Percentiles rank a stretch among this genome's conserved stretches.
Conservation (phyloP, 2,329 filamentous ascomycete species). For the Ceratocystis harringtonii region DNA sequence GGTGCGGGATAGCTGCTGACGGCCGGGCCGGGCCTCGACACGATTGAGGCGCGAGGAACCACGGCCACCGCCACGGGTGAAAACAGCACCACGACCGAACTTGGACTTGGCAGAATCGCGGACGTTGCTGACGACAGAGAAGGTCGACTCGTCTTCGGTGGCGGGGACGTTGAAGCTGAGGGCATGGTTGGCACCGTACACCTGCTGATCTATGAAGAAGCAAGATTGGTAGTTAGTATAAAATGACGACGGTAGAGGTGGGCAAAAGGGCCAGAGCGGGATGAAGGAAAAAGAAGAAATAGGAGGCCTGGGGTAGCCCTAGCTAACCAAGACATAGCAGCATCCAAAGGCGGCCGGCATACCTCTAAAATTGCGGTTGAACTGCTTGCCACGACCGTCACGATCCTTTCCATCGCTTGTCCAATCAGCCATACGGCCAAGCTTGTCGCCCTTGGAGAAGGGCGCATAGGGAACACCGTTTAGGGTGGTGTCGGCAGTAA, state of each 20-base stretch:
- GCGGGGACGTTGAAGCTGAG: conserved; percentile 80
- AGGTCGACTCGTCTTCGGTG: conserved; percentile 89
- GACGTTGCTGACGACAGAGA: conserved; percentile 94
- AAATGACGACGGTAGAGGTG: conserved; percentile 9
- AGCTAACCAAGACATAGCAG: neutral
- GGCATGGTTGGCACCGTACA: conserved; percentile 80
- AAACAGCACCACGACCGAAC: conserved; percentile 78
- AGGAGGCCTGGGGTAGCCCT: neutral
- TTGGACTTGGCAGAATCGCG: conserved; percentile 72
- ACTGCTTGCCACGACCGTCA: conserved; percentile 60
- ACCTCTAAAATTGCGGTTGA: conserved; percentile 91
- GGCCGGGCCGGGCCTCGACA: conserved; percentile 44
- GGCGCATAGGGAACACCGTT: conserved; percentile 94
- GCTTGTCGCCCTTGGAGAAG: conserved; percentile 96
- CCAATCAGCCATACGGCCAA: conserved; percentile 99
- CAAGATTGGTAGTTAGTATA: conserved; percentile 17
- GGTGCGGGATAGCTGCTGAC: conserved; percentile 52
- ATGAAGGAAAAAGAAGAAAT: neutral
- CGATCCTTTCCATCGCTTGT: conserved; percentile 79
- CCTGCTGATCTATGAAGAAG: conserved; percentile 64
- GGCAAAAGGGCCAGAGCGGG: neutral
- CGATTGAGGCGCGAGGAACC: conserved; percentile 53
- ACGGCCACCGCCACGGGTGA: conserved; percentile 73
- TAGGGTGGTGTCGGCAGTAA: conserved; percentile 72
- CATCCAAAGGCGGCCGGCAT: conserved; percentile 21